Evolutionary conservation across 2,329 filamentous ascomycete genomes (phyloP), one percentile per base, ranked within the genome.

Genomic region (Madurella mycetomatis): DNA sequence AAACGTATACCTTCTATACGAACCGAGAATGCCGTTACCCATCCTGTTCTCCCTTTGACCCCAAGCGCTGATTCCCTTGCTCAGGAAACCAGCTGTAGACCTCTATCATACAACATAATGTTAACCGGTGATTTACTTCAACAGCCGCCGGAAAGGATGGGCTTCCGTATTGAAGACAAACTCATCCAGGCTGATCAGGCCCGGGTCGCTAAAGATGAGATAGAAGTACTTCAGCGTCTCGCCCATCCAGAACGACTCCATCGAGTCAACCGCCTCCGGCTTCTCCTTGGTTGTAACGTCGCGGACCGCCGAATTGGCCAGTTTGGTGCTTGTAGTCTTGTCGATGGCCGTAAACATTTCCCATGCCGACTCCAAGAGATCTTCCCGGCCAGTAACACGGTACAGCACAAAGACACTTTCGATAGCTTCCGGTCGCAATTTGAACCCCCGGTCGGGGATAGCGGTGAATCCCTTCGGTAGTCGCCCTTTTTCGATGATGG

Each of bases 391-490:
- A 0, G 78, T 81, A 48, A 80, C 73, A 13, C 78, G 73, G 59
- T 79, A 81, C 60, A 81, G 70, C 45, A 79, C 60, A 54, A 82
- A 81, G n/a, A 81, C 67, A 60, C 62, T 65, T 55, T 66, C 65
- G 41, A 66, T 66, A 8, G 63, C 64, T 55, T 64, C 65, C 17
- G 58, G 53, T 53, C 78, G 67, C 30, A 81, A 68, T 8, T 76
- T 68, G 52, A 81, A 81, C 7, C 72, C 72, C 0, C 76, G 66
- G 51, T 81, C 77, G 0, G 69, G 75, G 9, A 70, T 72, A 57
- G 83, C 78, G 44, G 77, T 83, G 68, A 88, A 90, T 0, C 88
- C 87, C 4, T 79, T 76, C 0, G 70, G 68, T 2, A 78, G 74
- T 72, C 44, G 71, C 70, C 66, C 87, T 86, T 56, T 15, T 0